Evolutionary conservation across 306 rosid species (phyloP), one percentile per base, ranked within the genome.

Genomic region (Dalbergia cultrata): DNA sequence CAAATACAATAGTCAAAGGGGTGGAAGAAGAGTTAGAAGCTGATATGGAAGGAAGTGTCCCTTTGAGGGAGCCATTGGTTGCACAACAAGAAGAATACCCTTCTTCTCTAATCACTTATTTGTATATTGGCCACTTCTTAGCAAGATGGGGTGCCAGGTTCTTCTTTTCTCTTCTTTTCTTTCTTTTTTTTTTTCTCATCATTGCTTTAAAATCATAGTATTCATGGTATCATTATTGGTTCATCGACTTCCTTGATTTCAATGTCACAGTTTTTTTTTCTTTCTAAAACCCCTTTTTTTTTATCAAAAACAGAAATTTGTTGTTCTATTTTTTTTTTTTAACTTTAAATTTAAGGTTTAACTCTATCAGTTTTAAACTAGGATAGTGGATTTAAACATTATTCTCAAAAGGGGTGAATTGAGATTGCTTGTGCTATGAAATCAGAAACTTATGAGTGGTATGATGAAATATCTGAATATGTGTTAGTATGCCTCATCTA

Each of bases 111-210:
- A 80, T 90, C 86, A 87, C 78, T 52, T 43, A 79, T 66, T 78
- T 92, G 14, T 94, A 92, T 77, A 57, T 71, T 53, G 98, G 82
- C 11, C 94, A 92, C 82, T 92, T 92, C 80, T 82, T 92, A 64
- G 86, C 97, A 56, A 86, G 97, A 92, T 94, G 97, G 97, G 91
- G 91, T 47, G 83, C 97, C 80, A 94, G 97, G 97, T 92, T 83
- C 69, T 45, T 59, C 70, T 70, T 45, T 71, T 56, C 45, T 2
- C 2, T 26, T 26, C 3, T 26, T 26, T 21, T 21, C 22, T 21
- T 21, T 21, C 1, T 26, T 1, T 26, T 26, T 26, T 67, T 14
- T 16, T 13, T 16, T 59, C 11, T 70, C 2, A 49, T 16, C 50
- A 11, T 8, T 67, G 13, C 1, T 45, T 75, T 59, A 14, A 41